Conservation (phyloP, 192 early-diverging fungal species). For the Umbelopsis sp. region DNA sequence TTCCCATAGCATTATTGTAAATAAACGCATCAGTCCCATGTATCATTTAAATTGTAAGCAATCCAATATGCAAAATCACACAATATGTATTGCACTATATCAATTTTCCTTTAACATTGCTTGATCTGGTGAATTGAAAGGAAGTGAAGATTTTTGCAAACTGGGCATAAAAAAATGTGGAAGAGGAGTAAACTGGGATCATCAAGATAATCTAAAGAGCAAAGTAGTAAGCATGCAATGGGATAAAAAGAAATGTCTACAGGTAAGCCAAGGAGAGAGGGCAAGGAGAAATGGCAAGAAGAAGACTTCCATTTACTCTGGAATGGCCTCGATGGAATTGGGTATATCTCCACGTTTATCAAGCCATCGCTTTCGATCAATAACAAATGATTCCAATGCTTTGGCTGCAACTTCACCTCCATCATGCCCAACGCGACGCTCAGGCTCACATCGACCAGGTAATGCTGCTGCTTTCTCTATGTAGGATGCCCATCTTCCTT, state of each 20-base stretch:
- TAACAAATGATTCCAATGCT: constrained; percentile 36
- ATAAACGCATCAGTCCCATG: neutral
- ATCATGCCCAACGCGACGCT: constrained; percentile 36
- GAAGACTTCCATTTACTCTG: neutral
- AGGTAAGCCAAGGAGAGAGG: neutral
- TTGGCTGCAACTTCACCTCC: constrained; percentile 46
- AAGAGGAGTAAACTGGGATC: no score
- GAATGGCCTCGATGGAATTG: neutral
- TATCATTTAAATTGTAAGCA: neutral
- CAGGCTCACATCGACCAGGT: constrained; percentile 29
- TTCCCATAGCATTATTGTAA: constrained; percentile 8
- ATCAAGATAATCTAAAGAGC: no score
- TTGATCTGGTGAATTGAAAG: no score
- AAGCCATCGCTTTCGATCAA: constrained; percentile 25
- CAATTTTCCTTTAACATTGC: no score
- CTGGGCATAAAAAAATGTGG: no score
- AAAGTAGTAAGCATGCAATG: neutral
- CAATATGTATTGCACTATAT: neutral
- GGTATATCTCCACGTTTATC: constrained; percentile 5
- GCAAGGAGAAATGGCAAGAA: neutral
- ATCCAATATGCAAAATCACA: neutral
- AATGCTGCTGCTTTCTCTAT: constrained; percentile 43
- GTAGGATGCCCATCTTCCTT: constrained; percentile 49
- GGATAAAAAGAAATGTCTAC: neutral
- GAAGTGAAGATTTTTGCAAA: no score